Base-by-base conservation (phyloP, 495 filamentous ascomycete species). In the Neurospora tetraspora region DNA sequence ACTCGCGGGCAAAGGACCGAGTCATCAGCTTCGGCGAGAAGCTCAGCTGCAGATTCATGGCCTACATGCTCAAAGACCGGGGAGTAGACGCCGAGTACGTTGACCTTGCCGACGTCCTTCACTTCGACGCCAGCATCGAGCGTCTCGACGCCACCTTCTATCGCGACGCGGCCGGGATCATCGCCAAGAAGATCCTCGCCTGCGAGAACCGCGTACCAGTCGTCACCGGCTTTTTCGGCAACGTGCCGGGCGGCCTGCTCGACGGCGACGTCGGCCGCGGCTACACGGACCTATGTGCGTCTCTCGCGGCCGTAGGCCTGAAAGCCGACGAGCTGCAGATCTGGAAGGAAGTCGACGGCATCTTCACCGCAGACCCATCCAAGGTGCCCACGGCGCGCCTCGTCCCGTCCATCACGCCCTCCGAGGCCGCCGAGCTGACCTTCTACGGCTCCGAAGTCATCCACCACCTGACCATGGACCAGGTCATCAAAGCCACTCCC, bases 381-480 rank as follows among this genome's bases (percentile, higher is more conserved):
- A 97, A 96, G 78, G 93, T 97, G 31, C 93, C 93, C 1, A 94
- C 93, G 4, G 94, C 94, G 14, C 85, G 89, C 61, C 86, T 97
- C 23, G 84, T 97, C 43, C 80, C 88, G 2, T 87, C 89, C 20
- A 94, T 97, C 78, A 94, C 93, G 2, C 94, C 94, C 0, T 88
- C 92, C 40, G 94, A 97, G 77, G 94, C 94, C 8, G 93, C 94
- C 8, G 94, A 97, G 79, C 85, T 97, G 75, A 97, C 94, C 11
- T 97, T 96, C 78, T 97, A 96, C 79, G 94, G 94, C 74, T 94
- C 92, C 20, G 93, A 97, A 80, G 96, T 99, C 75, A 98, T 99
- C 75, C 96, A 99, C 77, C 96, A 96, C 69, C 91, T 97, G 78
- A 99, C 96, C 71, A 98, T 99, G 93, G 94, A 99, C 82, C 96